Evolutionary conservation across 179 eudicot species (phyloP), one percentile per base, ranked within the genome.

Genomic region (Silene noctiflora): DNA sequence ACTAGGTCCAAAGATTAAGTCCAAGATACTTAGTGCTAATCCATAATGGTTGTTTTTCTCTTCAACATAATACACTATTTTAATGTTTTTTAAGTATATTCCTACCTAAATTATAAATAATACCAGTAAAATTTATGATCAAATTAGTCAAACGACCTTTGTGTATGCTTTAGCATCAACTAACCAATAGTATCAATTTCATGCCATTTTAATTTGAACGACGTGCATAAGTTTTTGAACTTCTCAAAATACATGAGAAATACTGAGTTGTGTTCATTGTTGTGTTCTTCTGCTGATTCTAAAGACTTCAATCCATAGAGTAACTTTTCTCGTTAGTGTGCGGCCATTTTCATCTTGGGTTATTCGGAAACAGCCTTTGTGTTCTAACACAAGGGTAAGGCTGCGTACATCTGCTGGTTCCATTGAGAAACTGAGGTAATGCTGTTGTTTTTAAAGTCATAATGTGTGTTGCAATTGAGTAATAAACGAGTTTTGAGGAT

Each of bases 211-310:
- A 7, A 55, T 73, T 48, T 25, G 11, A 55, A 65, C 69, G 64
- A 78, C 79, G 81, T 81, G 84, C 76, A 48, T 31, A 55, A 60
- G 71, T 78, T 78, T 71, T 75, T 60, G 13, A 19, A 35, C 9
- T 6, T 21, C 21, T 16, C 48, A 12, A 56, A 63, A 55, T 46
- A 39, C 27, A 61, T 71, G 39, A 67, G 0, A 31, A 9, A 2
- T 59, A 53, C 19, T 53, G 59, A 14, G 6, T 53, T 53, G n/a
- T 53, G 4, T 53, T 16, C 59, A 16, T 53, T 48, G 0, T 12
- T 48, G 16, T 48, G 14, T 48, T 48, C 56, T 11, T 48, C 0
- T 48, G 1, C 17, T 48, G 16, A 1, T 3, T 17, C 56, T 51
- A 1, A 51, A 51, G 56, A 0, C 56, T 51, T 51, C 56, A 51